Evolutionary conservation across 208 protist genomes (phyloP).

Genomic region (Willaertia magna): DNA sequence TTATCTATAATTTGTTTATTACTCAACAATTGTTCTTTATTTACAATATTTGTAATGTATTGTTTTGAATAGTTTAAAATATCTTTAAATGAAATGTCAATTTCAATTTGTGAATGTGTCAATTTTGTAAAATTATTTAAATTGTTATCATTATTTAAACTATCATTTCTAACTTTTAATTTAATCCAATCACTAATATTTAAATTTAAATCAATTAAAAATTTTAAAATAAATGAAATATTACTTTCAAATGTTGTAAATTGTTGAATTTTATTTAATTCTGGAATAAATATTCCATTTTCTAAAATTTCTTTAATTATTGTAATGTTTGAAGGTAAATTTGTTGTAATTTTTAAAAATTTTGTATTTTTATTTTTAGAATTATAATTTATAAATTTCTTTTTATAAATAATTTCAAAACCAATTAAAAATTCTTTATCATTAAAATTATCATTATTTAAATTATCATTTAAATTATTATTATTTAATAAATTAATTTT

Average conservation of each 20-base stretch:
- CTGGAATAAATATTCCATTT: neutral
- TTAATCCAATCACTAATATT: constrained; percentile 82
- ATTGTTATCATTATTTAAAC: constrained; percentile 10
- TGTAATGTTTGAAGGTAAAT: neutral
- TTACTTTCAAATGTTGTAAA: constrained; percentile 96
- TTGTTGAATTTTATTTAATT: neutral
- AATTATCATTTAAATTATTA: neutral
- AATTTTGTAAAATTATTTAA: too few species aligned
- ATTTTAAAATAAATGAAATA: constrained; percentile 93
- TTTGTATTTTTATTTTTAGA: neutral
- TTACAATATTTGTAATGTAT: too few species aligned
- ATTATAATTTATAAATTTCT: neutral
- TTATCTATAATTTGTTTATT: too few species aligned
- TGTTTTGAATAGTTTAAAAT: constrained; percentile 22
- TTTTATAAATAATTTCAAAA: neutral
- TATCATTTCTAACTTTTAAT: constrained; percentile 47
- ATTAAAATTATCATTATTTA: neutral
- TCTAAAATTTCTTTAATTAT: neutral
- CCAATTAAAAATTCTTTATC: neutral
- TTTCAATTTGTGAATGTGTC: constrained; percentile 60
- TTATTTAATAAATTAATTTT: neutral
- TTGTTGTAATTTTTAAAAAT: neutral
- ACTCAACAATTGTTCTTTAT: constrained; percentile 73
- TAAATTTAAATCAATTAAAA: constrained; percentile 92
- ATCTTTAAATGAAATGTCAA: constrained; percentile 49